phyloP scores from a whole-genome alignment of 768 basidiomycete genomes.

The Multifurca ochricompacta region DNA sequence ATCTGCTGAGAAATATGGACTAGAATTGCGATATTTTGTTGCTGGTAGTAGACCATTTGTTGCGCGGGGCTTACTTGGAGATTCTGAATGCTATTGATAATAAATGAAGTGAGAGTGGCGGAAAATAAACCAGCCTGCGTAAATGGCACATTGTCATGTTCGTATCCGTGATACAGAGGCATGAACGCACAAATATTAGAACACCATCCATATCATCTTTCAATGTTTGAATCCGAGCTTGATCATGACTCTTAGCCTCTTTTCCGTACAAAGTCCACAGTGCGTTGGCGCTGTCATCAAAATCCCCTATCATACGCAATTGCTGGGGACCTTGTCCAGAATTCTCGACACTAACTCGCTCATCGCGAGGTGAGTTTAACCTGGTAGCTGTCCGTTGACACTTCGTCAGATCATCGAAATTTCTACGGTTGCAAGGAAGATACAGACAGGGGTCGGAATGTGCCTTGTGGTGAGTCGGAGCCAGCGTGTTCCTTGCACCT shows the following conservation, averaged over 20 bases:
- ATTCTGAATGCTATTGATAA: background rate
- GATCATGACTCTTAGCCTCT: constrained; percentile 30
- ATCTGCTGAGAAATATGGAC: constrained; percentile 6
- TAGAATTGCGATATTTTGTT: constrained; percentile 6
- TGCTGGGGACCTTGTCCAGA: no score
- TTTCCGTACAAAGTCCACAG: constrained; percentile 34
- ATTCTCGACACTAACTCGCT: background rate
- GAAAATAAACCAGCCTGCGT: background rate
- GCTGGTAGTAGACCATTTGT: background rate
- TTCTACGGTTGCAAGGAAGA: background rate
- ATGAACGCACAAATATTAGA: constrained; percentile 31
- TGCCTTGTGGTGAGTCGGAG: no score
- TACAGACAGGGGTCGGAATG: background rate
- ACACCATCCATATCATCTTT: constrained; percentile 36
- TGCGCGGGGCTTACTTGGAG: background rate
- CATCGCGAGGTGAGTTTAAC: background rate
- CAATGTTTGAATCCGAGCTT: constrained; percentile 30
- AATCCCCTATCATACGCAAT: constrained; percentile 4
- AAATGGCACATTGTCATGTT: background rate
- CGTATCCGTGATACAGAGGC: background rate
- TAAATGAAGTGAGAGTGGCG: background rate
- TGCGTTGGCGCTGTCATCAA: constrained; percentile 32
- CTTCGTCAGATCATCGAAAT: background rate
- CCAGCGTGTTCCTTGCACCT: background rate
- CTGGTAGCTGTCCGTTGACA: background rate